A percentile compares a stretch with the other conserved stretches of the same genome.
Evolutionary conservation across 2,329 filamentous ascomycete species (phyloP).

Genomic region (Gnomoniopsis smithogilvyi): DNA sequence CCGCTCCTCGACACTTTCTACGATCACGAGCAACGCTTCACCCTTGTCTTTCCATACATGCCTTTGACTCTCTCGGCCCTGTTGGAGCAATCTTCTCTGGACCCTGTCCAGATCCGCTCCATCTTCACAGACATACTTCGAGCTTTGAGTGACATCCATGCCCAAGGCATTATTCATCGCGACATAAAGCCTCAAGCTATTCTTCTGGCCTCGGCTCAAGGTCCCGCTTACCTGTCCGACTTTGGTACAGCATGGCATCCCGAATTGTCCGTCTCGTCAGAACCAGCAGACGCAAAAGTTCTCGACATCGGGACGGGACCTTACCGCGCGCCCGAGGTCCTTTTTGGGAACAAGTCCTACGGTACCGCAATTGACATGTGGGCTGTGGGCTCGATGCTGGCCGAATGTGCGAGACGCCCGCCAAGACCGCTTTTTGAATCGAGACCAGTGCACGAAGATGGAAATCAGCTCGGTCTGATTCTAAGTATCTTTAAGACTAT

Average conservation of each 20-base stretch:
- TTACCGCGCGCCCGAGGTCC: slow-evolving; percentile 84
- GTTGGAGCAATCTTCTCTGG: slow-evolving; percentile 47
- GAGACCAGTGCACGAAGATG: slow-evolving; percentile 68
- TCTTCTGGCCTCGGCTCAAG: slow-evolving; percentile 62
- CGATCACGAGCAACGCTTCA: slow-evolving; percentile 66
- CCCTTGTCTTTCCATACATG: slow-evolving; percentile 84
- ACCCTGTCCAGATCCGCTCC: slow-evolving; percentile 29
- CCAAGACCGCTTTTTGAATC: slow-evolving; percentile 76
- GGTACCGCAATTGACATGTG: slow-evolving; percentile 77
- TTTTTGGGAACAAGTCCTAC: slow-evolving; percentile 81
- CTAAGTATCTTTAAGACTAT: slow-evolving; percentile 89
- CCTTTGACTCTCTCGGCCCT: slow-evolving; percentile 69
- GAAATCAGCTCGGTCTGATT: slow-evolving; percentile 87
- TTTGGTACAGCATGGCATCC: slow-evolving; percentile 91
- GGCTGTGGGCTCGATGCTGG: slow-evolving; percentile 80
- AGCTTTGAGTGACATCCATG: slow-evolving; percentile 70
- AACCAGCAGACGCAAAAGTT: slow-evolving; percentile 68
- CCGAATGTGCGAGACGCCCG: slow-evolving; percentile 62
- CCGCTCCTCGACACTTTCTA: slow-evolving; percentile 71
- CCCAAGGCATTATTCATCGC: slow-evolving; percentile 77
- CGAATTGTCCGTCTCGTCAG: slow-evolving; percentile 52
- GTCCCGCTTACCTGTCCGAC: slow-evolving; percentile 78
- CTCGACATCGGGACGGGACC: slow-evolving; percentile 91
- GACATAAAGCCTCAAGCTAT: slow-evolving; percentile 94
- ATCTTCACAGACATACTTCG: slow-evolving; percentile 66